Conservation (phyloP, 2,329 filamentous ascomycete species). For the Clonostachys chloroleuca region DNA sequence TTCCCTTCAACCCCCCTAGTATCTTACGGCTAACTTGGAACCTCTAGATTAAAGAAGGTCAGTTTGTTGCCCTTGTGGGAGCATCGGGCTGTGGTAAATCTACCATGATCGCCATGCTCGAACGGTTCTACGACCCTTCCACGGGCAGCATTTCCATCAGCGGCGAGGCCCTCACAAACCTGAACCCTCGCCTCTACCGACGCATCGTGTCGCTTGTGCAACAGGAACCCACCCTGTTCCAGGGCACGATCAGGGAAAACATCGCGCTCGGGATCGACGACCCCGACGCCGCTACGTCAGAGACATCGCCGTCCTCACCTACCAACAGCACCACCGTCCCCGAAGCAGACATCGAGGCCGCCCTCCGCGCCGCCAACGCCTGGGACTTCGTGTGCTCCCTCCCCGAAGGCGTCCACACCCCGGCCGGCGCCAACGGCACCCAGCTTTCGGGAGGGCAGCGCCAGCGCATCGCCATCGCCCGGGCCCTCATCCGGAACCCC, state of each 20-base stretch:
- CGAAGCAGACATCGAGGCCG: conserved; percentile 70
- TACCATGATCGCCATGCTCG: conserved; percentile 86
- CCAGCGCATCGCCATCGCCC: conserved; percentile 88
- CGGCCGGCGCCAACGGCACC: conserved; percentile 83
- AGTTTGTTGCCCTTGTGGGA: conserved; percentile 69
- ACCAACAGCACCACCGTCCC: conserved; percentile 55
- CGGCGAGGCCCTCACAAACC: conserved; percentile 71
- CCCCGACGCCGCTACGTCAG: conserved; percentile 5
- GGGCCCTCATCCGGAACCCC: conserved; percentile 85
- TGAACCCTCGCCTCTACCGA: conserved; percentile 86
- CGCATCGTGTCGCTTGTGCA: conserved; percentile 81
- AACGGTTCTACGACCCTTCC: conserved; percentile 91
- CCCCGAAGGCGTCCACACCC: conserved; percentile 79
- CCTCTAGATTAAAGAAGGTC: too few relatives aligned
- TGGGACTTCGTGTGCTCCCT: conserved; percentile 86
- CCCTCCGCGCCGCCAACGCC: conserved; percentile 73
- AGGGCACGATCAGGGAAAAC: conserved; percentile 87
- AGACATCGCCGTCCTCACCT: conserved; percentile 12
- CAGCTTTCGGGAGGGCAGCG: conserved; percentile 90
- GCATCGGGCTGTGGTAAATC: conserved; percentile 92
- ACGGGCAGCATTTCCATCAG: conserved; percentile 79
- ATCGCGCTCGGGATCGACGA: conserved; percentile 65
- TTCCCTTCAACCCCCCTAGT: conserved; percentile 17
- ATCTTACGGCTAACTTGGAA: not conserved
- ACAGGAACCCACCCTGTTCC: conserved; percentile 92